These are phyloP conservation scores for Kodamaea hsintzibuensis DNA, from an alignment of 805 yeast genomes.

Conservation along the genomic window DNA sequence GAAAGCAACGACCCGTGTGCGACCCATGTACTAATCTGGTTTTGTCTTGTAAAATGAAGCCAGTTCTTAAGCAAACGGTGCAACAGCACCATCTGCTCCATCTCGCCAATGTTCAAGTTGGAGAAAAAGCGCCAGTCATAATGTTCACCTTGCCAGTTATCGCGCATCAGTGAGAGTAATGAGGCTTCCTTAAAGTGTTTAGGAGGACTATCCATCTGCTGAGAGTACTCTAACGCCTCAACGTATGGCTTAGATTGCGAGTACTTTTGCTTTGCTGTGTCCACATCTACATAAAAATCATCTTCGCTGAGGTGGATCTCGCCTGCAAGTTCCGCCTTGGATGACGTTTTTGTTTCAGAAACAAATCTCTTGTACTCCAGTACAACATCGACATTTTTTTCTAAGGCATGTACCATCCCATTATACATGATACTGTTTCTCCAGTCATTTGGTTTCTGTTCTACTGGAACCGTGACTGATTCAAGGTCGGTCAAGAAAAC, in stretches of 20 bases:
- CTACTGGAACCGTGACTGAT: conserved; percentile 23
- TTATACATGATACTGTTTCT: conserved; percentile 23
- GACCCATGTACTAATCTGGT: conserved; percentile 25
- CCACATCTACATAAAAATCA: conserved; percentile 26
- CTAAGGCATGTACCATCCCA: conserved; percentile 18
- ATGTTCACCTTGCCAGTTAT: conserved; percentile 22
- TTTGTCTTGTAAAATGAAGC: conserved; percentile 18
- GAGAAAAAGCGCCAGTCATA: conserved; percentile 29
- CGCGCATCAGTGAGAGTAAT: conserved; percentile 12
- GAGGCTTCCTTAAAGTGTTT: conserved; percentile 25
- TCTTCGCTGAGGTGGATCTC: conserved; percentile 19
- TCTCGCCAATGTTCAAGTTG: conserved; percentile 19
- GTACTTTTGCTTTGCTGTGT: conserved; percentile 16
- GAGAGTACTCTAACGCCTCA: conserved; percentile 19
- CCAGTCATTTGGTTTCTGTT: conserved; percentile 16
- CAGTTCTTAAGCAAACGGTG: conserved; percentile 21
- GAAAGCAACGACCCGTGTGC: conserved; percentile 23
- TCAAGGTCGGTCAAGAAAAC: conserved; percentile 28
- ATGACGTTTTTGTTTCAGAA: not conserved
- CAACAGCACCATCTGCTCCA: conserved; percentile 16
- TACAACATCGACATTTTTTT: conserved; percentile 11
- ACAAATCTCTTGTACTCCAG: conserved; percentile 17
- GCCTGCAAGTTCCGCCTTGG: not conserved
- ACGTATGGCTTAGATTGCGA: conserved; percentile 15
- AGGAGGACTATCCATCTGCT: conserved; percentile 15